Conservation (phyloP, 257 asterid genomes). For the Scutellaria minor region DNA sequence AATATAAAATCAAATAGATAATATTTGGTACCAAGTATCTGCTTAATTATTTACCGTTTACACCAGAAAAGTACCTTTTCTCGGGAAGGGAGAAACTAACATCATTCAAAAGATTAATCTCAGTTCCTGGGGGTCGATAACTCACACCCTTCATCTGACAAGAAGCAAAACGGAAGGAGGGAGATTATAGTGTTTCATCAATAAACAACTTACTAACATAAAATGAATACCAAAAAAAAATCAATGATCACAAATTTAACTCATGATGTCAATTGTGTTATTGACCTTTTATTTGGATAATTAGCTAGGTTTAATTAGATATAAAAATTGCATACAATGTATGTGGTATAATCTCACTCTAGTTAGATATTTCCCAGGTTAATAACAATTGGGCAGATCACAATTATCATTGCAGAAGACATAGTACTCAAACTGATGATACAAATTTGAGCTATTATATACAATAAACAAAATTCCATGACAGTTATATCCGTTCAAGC, state of each 20-base stretch:
- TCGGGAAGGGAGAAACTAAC: constrained; percentile 75
- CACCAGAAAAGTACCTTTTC: constrained; percentile 55
- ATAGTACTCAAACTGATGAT: no score
- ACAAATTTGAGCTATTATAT: no score
- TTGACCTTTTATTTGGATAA: not conserved
- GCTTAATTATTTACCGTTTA: not conserved
- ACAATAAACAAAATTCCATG: no score
- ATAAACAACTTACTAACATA: constrained; percentile 14
- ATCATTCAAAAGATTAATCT: constrained; percentile 67
- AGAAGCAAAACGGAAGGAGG: not conserved
- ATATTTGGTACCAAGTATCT: constrained; percentile 6
- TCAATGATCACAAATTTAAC: not conserved
- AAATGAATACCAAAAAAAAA: constrained; percentile 7
- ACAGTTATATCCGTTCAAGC: no score
- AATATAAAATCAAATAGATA: constrained; percentile 19
- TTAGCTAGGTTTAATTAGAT: not conserved
- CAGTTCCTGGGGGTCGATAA: constrained; percentile 87
- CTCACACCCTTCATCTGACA: constrained; percentile 67
- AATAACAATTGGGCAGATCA: no score
- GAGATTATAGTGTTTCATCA: constrained; percentile 17
- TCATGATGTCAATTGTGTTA: not conserved
- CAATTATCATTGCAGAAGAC: no score
- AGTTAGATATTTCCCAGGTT: no score
- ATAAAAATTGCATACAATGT: not conserved
- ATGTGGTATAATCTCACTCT: not conserved